phyloP scores from a whole-genome alignment of 2,329 filamentous ascomycete species.

The Colletotrichum godetiae region DNA sequence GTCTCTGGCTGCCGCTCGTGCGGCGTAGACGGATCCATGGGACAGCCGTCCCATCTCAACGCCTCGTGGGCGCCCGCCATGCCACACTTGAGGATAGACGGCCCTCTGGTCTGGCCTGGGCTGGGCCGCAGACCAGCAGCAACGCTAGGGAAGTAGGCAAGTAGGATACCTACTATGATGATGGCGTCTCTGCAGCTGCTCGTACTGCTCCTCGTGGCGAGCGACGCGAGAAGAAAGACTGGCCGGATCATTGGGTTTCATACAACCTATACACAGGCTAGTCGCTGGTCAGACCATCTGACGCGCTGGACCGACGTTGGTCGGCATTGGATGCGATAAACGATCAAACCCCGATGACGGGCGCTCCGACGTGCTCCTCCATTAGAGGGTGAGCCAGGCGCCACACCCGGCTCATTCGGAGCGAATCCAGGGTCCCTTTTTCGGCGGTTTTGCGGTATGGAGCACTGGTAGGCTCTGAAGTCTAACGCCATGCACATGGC shows the following conservation, averaged over 20 bases:
- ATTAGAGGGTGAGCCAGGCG: background rate
- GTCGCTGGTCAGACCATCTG: background rate
- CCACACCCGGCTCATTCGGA: slow-evolving; percentile 27
- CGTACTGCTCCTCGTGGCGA: background rate
- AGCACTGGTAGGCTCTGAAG: background rate
- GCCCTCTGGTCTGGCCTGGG: slow-evolving; percentile 12
- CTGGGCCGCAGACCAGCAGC: slow-evolving; percentile 23
- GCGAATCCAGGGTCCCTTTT: slow-evolving; percentile 30
- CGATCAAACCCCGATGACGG: background rate
- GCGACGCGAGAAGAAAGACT: background rate
- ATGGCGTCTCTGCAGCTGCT: slow-evolving; percentile 24
- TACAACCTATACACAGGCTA: background rate
- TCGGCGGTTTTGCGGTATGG: slow-evolving; percentile 21
- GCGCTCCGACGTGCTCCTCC: background rate
- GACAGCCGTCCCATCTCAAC: slow-evolving; percentile 9
- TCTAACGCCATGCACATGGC: slow-evolving; percentile 28
- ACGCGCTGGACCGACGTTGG: background rate
- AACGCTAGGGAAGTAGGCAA: slow-evolving; percentile 12
- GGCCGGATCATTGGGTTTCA: background rate
- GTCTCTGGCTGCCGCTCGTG: background rate
- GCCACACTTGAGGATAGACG: slow-evolving; percentile 7
- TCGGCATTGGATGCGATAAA: slow-evolving; percentile 10
- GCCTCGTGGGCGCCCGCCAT: background rate
- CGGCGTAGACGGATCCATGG: slow-evolving; percentile 27
- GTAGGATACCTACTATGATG: background rate